Evolutionary conservation across 345 rosid species (phyloP).

Genomic region (Raphanus raphanistrum): DNA sequence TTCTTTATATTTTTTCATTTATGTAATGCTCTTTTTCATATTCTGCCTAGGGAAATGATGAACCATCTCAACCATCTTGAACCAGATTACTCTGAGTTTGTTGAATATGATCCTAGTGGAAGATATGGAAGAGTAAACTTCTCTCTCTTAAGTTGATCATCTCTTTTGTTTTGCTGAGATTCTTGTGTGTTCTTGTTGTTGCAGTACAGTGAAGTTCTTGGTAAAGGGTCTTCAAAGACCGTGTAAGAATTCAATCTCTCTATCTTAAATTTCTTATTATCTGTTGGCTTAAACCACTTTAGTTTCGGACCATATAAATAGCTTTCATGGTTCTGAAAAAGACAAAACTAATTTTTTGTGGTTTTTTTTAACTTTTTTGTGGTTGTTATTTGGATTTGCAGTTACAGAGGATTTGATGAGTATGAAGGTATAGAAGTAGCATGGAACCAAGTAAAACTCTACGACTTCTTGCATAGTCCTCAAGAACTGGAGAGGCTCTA

Average conservation of each 20-base stretch:
- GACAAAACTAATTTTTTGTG: not conserved
- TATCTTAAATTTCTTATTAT: not conserved
- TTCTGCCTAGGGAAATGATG: conserved; percentile 44
- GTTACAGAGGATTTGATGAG: conserved; percentile 94
- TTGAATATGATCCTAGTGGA: conserved; percentile 96
- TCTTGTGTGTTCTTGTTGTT: conserved; percentile 18
- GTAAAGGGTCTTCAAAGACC: conserved; percentile 96
- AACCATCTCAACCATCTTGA: conserved; percentile 56
- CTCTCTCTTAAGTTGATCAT: not conserved
- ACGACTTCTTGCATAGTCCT: conserved; percentile 87
- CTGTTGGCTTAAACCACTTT: not conserved
- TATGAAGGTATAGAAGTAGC: conserved; percentile 95
- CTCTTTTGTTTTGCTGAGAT: conserved; percentile 9
- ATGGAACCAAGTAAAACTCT: conserved; percentile 98
- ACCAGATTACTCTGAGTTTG: conserved; percentile 63
- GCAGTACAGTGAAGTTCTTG: conserved; percentile 90
- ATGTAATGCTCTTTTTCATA: not conserved
- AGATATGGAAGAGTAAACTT: conserved; percentile 87
- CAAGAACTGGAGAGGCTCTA: conserved; percentile 94
- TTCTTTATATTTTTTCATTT: conserved; percentile 21
- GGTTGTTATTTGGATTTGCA: conserved; percentile 34
- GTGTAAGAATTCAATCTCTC: conserved; percentile 58
- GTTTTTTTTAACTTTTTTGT: not conserved
- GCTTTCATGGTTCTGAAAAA: conserved; percentile 1
- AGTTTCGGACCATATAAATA: not conserved